Evolutionary conservation across 2,329 filamentous ascomycete genomes (phyloP).

Genomic region (Microascus cirrosus): DNA sequence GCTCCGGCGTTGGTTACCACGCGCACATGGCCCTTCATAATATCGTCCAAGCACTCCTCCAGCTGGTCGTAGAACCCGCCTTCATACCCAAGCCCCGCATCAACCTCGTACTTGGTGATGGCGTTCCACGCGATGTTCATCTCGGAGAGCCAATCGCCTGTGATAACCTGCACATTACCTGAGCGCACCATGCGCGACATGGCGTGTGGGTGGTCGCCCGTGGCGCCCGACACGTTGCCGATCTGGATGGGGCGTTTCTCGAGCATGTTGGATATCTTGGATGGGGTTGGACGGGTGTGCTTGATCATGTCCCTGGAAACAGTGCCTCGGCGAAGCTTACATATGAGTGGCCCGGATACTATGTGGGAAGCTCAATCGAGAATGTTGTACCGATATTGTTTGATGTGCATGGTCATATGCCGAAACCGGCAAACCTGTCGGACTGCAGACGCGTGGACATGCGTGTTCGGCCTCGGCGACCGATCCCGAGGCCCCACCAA

Average conservation of each 20-base stretch:
- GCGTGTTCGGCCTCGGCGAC: neutral
- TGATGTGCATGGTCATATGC: neutral
- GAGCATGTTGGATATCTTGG: neutral
- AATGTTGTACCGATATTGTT: neutral
- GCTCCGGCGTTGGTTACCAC: slow-evolving; percentile 28
- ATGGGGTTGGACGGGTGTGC: neutral
- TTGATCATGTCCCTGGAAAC: neutral
- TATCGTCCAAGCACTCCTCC: slow-evolving; percentile 21
- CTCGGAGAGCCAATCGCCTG: slow-evolving; percentile 27
- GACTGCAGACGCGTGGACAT: slow-evolving; percentile 15
- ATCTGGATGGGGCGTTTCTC: slow-evolving; percentile 14
- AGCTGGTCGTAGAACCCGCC: slow-evolving; percentile 31
- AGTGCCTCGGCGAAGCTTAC: neutral
- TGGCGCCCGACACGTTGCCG: slow-evolving; percentile 21
- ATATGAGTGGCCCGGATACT: neutral
- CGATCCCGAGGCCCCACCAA: neutral
- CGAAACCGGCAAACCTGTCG: neutral
- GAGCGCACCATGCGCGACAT: slow-evolving; percentile 18
- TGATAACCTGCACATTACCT: slow-evolving; percentile 20
- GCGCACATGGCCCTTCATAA: slow-evolving; percentile 21
- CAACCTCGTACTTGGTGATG: slow-evolving; percentile 17
- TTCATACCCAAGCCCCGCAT: slow-evolving; percentile 20
- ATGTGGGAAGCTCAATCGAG: neutral
- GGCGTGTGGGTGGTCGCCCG: slow-evolving; percentile 20
- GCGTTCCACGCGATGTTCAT: slow-evolving; percentile 37